Evolutionary conservation across 2,329 filamentous ascomycete genomes (phyloP), one percentile per base, ranked within the genome.

Genomic region (Botrytis porri): DNA sequence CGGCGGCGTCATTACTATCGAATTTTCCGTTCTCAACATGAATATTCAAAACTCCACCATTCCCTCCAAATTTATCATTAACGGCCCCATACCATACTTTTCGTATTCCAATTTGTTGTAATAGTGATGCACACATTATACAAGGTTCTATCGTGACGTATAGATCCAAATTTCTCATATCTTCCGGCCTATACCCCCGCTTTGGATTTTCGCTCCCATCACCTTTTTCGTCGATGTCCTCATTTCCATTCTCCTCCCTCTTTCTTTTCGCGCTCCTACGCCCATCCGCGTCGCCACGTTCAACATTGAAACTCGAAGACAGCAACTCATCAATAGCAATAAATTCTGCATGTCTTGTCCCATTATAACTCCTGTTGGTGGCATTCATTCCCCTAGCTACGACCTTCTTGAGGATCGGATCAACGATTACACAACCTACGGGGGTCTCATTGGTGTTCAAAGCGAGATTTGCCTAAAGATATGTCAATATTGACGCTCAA

Each of bases 91-190:
- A 99, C 82, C 95, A 98, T 45, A 99, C 96, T 77, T 92, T 92
- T 75, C 92, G 89, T 82, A 99, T 94, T 22, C 90, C 89, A 76
- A 97, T 91, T 82, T 99, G 97, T 69, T 94, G 90, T 69, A 99
- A 87, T 70, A 97, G 89, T 10, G 94, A 97, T 20, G 96, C 96
- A 81, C 96, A 99, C 96, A 99, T 99, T 84, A 99, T 94, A 82
- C 96, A 99, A 7, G 96, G 96, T 83, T 99, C 97, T 71, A 99
- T 95, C 0, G 96, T 99, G 66, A 99, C 96, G 82, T 99, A 99
- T 69, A 99, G 88, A 79, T 92, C 90, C 77, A 87, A 87, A 76
- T 95, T 88, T 57, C 85, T 85, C 77, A 98, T 86, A 75, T 95
- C 88, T 20, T 86, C 87, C 48, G 89, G 87, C 70, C 66, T 69